These are phyloP conservation scores for Phoma sp. DNA, from an alignment of 2,329 filamentous ascomycete genomes.

Conservation along the genomic window DNA sequence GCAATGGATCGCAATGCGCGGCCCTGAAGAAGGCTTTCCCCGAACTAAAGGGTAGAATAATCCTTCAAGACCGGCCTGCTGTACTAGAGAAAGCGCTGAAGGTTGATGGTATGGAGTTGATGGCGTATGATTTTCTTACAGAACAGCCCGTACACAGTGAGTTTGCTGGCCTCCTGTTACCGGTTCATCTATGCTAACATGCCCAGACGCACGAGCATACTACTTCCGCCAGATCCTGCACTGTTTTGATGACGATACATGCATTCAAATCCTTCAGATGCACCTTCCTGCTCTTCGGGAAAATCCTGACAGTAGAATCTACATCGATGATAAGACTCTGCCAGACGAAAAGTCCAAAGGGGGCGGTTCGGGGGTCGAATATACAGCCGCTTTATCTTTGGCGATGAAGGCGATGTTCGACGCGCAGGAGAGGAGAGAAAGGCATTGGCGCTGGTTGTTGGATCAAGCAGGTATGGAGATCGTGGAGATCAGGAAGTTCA, in stretches of 20 bases:
- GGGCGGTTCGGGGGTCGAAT: neutral
- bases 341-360: neutral
- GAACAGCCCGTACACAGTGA: conserved; percentile 9
- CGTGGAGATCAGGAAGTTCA: conserved; percentile 11
- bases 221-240: conserved; percentile 12
- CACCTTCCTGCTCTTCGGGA: conserved; percentile 7
- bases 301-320: neutral
- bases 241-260: conserved; percentile 1
- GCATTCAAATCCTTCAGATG: conserved; percentile 16
- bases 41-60: neutral
- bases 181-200: neutral
- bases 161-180: neutral
- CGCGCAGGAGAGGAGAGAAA: conserved; percentile 20
- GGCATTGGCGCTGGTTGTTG: conserved; percentile 19
- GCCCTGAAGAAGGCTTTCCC: conserved; percentile 3
- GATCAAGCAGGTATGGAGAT: conserved; percentile 19
- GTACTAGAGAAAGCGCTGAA: conserved; percentile 3
- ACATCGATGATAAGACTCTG: conserved; percentile 7
- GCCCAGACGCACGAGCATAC: conserved; percentile 7
- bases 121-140: conserved; percentile 7
- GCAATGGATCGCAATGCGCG: conserved; percentile 9
- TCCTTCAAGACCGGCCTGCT: conserved; percentile 5
- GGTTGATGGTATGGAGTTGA: conserved; percentile 1
- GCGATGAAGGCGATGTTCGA: neutral
- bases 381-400: conserved; percentile 1